Base-by-base conservation (phyloP, 257 asterid genomes). In the Solanum microdontum region DNA sequence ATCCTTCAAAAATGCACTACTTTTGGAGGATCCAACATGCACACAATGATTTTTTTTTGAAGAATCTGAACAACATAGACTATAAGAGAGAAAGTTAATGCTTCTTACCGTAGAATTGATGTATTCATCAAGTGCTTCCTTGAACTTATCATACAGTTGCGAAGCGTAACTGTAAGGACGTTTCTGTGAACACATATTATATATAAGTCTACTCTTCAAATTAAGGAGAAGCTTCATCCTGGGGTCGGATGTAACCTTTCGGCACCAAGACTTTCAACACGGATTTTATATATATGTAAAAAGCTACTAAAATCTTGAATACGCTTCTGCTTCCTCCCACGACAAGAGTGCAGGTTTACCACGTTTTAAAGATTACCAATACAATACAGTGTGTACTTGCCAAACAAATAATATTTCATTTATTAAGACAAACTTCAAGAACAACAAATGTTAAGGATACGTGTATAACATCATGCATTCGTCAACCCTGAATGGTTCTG, bases 401-500 rank as follows among this genome's bases (percentile, higher is more conserved):
- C 34, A 66, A 66, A 66, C 19, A 24, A 66, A 66, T 66, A 24
- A 66, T 66, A 24, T 26, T 24, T 66, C 19, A 66, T 66, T 11
- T 66, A 66, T 66, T 66, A 66, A 76, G 77, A 70, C 39, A 70
- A 70, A 70, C 39, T 70, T 70, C 39, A 48, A 51, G 30, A 17
- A 60, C 24, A 32, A 75, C 3, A 66, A 14, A 9, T 26, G 23
- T 7, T 82, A 24, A 90, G 92, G 94, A 92, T 92, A 92, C 93
- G 91, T 90, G 39, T 93, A 93, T 10, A 90, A 90, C 91, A 34
- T 32, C 84, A 92, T 92, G 88, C 88, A 83, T 87, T 92, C 95
- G 48, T 90, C 94, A 2, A 89, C 10, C 64, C 69, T 90, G 82
- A 93, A 91, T 0, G 88, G 19, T 21, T 88, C 89, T 2, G 51